Conservation (phyloP, 805 yeast species). For the Candida hispaniensis region DNA sequence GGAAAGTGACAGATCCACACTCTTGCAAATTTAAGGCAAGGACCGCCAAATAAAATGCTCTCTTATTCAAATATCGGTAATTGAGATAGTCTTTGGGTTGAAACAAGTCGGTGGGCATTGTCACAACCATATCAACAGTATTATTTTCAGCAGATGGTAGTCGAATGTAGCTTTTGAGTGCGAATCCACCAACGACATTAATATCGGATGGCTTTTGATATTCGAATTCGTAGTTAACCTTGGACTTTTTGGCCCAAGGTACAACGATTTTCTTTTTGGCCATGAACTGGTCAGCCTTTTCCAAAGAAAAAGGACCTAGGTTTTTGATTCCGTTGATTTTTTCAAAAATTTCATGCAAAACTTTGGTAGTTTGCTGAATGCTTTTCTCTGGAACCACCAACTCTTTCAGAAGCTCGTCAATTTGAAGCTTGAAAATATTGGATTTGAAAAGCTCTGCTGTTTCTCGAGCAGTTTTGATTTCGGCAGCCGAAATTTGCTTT, state of each 20-base stretch:
- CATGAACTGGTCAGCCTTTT: slow-evolving; percentile 44
- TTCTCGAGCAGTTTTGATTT: slow-evolving; percentile 83
- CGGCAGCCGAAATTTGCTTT: slow-evolving; percentile 45
- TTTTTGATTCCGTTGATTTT: slow-evolving; percentile 56
- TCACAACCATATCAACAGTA: slow-evolving; percentile 66
- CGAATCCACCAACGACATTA: slow-evolving; percentile 79
- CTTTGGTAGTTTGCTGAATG: slow-evolving; percentile 56
- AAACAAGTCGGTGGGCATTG: slow-evolving; percentile 64
- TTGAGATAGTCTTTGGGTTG: slow-evolving; percentile 84
- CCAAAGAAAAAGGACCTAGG: slow-evolving; percentile 38
- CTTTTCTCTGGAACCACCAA: slow-evolving; percentile 62
- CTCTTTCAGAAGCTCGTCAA: slow-evolving; percentile 81
- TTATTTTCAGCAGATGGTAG: slow-evolving; percentile 43
- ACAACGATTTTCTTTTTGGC: slow-evolving; percentile 41
- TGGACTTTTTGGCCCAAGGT: slow-evolving; percentile 76
- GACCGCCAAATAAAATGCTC: slow-evolving; percentile 77
- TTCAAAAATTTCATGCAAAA: slow-evolving; percentile 61
- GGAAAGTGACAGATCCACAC: slow-evolving; percentile 48
- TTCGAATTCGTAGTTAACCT: slow-evolving; percentile 59
- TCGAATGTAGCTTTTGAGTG: slow-evolving; percentile 68
- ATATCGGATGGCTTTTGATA: slow-evolving; percentile 63
- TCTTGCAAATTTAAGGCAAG: slow-evolving; percentile 55
- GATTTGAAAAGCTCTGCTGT: slow-evolving; percentile 91
- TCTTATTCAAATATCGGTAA: slow-evolving; percentile 79
- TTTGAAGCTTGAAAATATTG: slow-evolving; percentile 88